Evolutionary conservation across 1,284 basidiomycete species (phyloP).

Genomic region (Cutaneotrichosporon sp.): DNA sequence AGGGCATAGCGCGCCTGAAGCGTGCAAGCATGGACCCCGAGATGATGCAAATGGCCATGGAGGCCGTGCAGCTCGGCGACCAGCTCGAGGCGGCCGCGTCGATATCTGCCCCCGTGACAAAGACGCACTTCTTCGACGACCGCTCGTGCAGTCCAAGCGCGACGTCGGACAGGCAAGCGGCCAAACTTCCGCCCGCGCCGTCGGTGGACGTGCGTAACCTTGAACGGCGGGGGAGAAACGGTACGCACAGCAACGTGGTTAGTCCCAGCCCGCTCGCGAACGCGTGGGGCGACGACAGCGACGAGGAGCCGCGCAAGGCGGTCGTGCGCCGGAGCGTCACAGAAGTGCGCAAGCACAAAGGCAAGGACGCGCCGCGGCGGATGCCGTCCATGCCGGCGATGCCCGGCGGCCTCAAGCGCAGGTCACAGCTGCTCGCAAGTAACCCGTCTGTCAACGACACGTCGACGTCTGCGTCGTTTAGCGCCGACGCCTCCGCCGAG

Average conservation of each 20-base stretch:
- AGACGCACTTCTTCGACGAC: conserved; percentile 37
- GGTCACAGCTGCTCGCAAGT: conserved; percentile 36
- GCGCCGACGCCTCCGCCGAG: background rate
- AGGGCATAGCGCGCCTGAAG: conserved; percentile 39
- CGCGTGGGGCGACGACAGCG: conserved; percentile 32
- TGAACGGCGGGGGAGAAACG: conserved; percentile 20
- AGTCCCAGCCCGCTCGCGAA: conserved; percentile 42
- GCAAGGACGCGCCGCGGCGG: conserved; percentile 5
- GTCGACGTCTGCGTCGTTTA: background rate
- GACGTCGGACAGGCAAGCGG: background rate
- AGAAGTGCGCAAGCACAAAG: conserved; percentile 3
- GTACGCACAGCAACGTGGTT: conserved; percentile 32
- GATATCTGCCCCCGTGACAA: conserved; percentile 35
- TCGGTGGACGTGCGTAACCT: conserved; percentile 7
- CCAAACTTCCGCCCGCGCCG: background rate
- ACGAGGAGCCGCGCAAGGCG: conserved; percentile 2
- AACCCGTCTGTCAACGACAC: too few relatives aligned
- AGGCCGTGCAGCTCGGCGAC: conserved; percentile 9
- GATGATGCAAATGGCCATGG: conserved; percentile 17
- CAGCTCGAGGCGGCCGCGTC: conserved; percentile 12
- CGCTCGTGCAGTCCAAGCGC: background rate
- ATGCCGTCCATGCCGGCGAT: conserved; percentile 13
- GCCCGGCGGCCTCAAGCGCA: conserved; percentile 17
- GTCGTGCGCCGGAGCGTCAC: conserved; percentile 15
- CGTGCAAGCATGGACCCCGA: conserved; percentile 38